These are phyloP conservation scores for Penicillium fimorum DNA, from an alignment of 495 filamentous ascomycete genomes.

Conservation along the genomic window DNA sequence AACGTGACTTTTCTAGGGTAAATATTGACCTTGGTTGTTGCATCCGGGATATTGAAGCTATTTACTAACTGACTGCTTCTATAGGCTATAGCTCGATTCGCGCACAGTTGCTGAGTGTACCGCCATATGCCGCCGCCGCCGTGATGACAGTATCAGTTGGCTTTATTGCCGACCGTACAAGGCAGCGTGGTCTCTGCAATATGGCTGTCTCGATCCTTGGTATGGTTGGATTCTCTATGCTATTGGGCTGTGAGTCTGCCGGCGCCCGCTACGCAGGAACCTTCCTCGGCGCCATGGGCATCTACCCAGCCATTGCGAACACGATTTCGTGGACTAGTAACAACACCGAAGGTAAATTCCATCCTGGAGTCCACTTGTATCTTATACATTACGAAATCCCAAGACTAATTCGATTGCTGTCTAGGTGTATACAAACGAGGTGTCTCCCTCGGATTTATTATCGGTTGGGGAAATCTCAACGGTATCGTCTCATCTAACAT, in stretches of 20 bases:
- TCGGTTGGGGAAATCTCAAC: constrained; percentile 92
- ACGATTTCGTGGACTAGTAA: constrained; percentile 88
- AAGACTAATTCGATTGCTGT: not conserved
- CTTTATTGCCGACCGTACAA: constrained; percentile 75
- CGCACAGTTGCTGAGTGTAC: constrained; percentile 81
- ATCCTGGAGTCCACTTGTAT: not conserved
- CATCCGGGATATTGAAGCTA: not conserved
- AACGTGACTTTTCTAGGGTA: constrained; percentile 25
- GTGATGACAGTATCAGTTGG: constrained; percentile 74
- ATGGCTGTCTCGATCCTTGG: constrained; percentile 69
- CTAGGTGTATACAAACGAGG: constrained; percentile 83
- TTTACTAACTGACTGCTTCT: constrained; percentile 1
- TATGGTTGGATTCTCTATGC: constrained; percentile 76
- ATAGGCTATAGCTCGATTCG: constrained; percentile 65
- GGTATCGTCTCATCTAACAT: constrained; percentile 79
- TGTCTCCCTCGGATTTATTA: constrained; percentile 80
- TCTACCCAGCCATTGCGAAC: constrained; percentile 91
- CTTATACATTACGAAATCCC: not conserved
- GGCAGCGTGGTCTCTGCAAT: constrained; percentile 78
- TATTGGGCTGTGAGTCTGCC: constrained; percentile 58
- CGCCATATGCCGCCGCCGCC: constrained; percentile 83
- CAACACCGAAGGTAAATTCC: constrained; percentile 67
- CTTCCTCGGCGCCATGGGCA: constrained; percentile 84
- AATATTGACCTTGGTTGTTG: not conserved
- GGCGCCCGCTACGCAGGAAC: constrained; percentile 76